Conservation (phyloP, 257 asterid genomes). For the Knoxia roxburghii region DNA sequence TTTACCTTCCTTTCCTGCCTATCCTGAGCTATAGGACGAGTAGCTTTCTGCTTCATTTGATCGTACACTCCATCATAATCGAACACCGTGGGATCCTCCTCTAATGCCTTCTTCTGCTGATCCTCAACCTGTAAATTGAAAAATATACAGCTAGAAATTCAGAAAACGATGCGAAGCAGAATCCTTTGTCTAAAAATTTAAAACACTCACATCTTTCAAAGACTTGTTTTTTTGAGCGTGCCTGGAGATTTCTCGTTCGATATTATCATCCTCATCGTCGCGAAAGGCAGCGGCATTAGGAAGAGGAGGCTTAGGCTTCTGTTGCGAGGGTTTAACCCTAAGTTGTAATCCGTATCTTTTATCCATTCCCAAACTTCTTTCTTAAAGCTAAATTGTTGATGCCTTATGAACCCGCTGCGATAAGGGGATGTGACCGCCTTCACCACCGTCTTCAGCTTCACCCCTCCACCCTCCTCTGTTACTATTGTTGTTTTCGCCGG, state of each 20-base stretch:
- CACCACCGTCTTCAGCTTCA: neutral
- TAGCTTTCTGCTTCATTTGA: constrained; percentile 74
- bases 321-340: constrained; percentile 61
- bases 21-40: constrained; percentile 54
- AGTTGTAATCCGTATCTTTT: constrained; percentile 73
- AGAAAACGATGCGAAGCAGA: neutral
- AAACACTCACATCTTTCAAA: constrained; percentile 57
- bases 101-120: constrained; percentile 84
- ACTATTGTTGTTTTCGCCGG: no score
- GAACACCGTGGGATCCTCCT: constrained; percentile 82
- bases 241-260: constrained; percentile 74
- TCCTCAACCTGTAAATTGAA: constrained; percentile 54
- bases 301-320: constrained; percentile 60
- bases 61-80: constrained; percentile 94
- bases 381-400: no score
- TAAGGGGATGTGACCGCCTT: neutral
- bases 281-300: constrained; percentile 50
- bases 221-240: constrained; percentile 80
- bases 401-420: neutral
- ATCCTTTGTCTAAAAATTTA: neutral
- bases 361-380: constrained; percentile 26
- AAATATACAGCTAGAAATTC: neutral
- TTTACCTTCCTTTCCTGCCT: constrained; percentile 67
- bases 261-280: constrained; percentile 53
- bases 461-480: no score